These are phyloP conservation scores for Sideroxylon spinosum DNA, from an alignment of 179 eudicot genomes.

Conservation along the genomic window DNA sequence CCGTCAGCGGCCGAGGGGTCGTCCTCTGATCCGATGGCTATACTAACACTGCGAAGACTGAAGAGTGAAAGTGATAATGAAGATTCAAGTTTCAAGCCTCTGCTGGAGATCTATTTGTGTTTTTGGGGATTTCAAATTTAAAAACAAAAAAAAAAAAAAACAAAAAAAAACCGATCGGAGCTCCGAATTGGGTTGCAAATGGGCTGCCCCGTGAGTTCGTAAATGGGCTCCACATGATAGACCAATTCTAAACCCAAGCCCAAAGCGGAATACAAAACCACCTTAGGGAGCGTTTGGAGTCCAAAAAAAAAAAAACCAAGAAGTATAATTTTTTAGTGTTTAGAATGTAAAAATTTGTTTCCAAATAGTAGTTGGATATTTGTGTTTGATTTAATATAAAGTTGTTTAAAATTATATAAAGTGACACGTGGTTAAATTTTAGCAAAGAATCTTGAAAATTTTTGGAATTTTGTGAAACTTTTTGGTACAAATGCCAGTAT, in stretches of 20 bases:
- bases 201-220: background rate
- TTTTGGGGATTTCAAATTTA: background rate
- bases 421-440: too few relatives aligned
- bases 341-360: too few relatives aligned
- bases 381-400: too few relatives aligned
- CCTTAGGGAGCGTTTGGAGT: too few relatives aligned
- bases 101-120: conserved; percentile 1
- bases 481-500: too few relatives aligned
- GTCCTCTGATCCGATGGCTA: background rate
- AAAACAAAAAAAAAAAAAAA: background rate
- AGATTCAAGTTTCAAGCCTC: background rate
- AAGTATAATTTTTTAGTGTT: too few relatives aligned
- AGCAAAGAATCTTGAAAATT: too few relatives aligned
- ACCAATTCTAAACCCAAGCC: too few relatives aligned
- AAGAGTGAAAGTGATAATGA: conserved; percentile 10
- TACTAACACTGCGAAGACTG: background rate
- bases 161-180: background rate
- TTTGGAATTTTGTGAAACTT: too few relatives aligned
- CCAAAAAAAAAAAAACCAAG: too few relatives aligned
- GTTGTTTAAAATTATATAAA: too few relatives aligned
- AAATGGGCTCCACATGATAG: background rate
- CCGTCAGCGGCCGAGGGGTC: conserved; percentile 8
- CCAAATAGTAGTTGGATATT: too few relatives aligned
- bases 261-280: background rate
- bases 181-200: background rate